These are phyloP conservation scores for Exophiala phaeomuriformis DNA, from an alignment of 2,329 filamentous ascomycete genomes.

Conservation along the genomic window DNA sequence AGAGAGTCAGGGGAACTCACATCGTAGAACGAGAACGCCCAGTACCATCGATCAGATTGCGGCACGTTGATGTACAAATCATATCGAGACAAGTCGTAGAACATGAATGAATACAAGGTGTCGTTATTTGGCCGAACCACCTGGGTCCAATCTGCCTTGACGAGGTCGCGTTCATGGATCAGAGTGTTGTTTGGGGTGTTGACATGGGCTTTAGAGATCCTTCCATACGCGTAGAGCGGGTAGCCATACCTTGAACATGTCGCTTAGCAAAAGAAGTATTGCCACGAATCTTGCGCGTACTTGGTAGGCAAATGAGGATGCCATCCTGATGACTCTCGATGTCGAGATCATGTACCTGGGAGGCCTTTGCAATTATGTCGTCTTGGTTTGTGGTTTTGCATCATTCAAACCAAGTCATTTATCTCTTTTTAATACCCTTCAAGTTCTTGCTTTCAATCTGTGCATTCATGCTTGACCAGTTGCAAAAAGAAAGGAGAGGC, in stretches of 20 bases:
- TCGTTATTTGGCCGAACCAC: background rate
- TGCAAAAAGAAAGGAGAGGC: no score
- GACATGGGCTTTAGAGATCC: background rate
- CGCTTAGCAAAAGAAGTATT: no score
- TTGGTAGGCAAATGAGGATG: no score
- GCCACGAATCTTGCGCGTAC: no score
- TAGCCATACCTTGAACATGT: background rate
- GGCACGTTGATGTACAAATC: background rate
- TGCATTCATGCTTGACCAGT: no score
- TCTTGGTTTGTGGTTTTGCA: no score
- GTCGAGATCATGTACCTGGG: no score
- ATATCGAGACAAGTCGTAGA: background rate
- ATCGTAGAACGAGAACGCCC: background rate
- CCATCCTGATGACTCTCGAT: no score
- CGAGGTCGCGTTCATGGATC: conserved; percentile 24
- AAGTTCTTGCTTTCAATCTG: no score
- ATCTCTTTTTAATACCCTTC: no score
- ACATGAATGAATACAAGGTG: background rate
- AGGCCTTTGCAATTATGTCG: no score
- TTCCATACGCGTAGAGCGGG: background rate
- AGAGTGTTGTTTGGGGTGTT: conserved; percentile 11
- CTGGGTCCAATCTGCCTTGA: background rate
- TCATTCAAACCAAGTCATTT: no score
- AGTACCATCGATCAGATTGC: background rate
- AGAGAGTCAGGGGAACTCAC: background rate